phyloP scores from a whole-genome alignment of 208 protist species.

The Novymonas esmeraldas region DNA sequence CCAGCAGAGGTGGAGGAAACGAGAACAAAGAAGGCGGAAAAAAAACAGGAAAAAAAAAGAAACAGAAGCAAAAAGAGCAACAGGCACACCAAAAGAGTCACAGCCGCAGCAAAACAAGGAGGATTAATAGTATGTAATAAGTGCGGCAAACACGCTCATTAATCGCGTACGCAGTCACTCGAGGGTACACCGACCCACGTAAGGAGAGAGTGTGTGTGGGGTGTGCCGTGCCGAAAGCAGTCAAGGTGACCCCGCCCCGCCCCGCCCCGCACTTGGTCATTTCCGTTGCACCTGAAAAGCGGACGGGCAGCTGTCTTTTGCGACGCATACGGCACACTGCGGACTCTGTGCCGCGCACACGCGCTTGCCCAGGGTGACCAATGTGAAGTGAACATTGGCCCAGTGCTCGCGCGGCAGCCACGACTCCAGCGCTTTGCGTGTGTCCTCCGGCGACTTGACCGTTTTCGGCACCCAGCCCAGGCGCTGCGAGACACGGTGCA shows the following conservation, averaged over 20 bases:
- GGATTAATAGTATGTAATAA: no score
- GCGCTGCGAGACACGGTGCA: constrained; percentile 91
- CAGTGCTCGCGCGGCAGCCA: constrained; percentile 91
- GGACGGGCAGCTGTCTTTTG: constrained; percentile 60
- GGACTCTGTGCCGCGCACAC: constrained; percentile 72
- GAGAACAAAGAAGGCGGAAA: not conserved
- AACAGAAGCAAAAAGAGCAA: no score
- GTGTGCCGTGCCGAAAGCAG: not conserved
- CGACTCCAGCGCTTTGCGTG: constrained; percentile 85
- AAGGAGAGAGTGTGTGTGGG: no score
- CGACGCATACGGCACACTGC: constrained; percentile 57
- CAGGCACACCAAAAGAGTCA: no score
- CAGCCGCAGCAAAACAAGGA: no score
- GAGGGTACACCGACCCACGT: no score
- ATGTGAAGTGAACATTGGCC: constrained; percentile 80
- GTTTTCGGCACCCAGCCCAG: constrained; percentile 82
- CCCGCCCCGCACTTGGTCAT: no score
- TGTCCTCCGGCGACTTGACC: constrained; percentile 87
- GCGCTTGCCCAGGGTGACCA: constrained; percentile 94
- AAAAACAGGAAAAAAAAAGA: not conserved
- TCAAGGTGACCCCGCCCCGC: no score
- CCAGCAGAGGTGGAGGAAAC: no score
- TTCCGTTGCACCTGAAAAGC: constrained; percentile 5
- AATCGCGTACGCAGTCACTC: no score
- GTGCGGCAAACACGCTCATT: no score